A percentile compares a stretch with the other conserved stretches of the same genome.
Conservation (phyloP, 345 rosid genomes). For the Hypericum perforatum region DNA sequence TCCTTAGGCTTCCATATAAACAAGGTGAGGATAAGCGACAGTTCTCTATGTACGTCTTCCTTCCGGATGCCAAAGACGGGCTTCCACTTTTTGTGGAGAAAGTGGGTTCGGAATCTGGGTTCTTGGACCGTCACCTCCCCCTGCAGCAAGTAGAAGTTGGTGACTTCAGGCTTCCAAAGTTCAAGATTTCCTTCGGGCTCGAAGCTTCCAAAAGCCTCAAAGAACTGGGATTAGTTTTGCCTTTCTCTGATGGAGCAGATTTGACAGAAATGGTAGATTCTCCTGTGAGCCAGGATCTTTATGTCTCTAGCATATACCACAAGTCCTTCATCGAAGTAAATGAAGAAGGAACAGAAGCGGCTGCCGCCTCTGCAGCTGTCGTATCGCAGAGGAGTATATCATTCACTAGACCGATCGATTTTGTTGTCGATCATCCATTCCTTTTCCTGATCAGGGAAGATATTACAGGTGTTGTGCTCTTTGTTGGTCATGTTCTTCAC, state of each 20-base stretch:
- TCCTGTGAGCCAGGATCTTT: too few relatives aligned
- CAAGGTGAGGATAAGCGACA: neutral
- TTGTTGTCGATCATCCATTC: conserved; percentile 17
- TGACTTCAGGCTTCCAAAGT: too few relatives aligned
- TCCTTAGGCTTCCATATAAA: neutral
- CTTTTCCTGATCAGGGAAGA: conserved; percentile 14
- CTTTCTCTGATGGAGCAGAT: too few relatives aligned
- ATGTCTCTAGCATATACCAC: too few relatives aligned
- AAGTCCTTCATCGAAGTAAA: conserved; percentile 4
- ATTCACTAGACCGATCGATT: neutral
- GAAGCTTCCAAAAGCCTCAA: too few relatives aligned
- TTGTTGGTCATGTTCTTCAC: conserved; percentile 12
- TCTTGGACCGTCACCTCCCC: too few relatives aligned
- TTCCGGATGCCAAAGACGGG: neutral
- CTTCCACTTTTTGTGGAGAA: neutral
- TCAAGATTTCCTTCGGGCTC: too few relatives aligned
- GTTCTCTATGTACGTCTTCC: too few relatives aligned
- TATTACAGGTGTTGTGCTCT: neutral
- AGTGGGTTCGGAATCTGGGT: neutral
- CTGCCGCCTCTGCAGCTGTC: conserved; percentile 26
- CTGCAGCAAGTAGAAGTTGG: too few relatives aligned
- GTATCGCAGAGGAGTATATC: neutral
- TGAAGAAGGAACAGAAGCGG: conserved; percentile 21
- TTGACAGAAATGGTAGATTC: too few relatives aligned
- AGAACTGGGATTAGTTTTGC: too few relatives aligned